Percentiles rank a stretch among this genome's conserved stretches.
These are phyloP conservation scores for Candida tammaniensis DNA, from an alignment of 805 yeast genomes.

Conservation along the genomic window DNA sequence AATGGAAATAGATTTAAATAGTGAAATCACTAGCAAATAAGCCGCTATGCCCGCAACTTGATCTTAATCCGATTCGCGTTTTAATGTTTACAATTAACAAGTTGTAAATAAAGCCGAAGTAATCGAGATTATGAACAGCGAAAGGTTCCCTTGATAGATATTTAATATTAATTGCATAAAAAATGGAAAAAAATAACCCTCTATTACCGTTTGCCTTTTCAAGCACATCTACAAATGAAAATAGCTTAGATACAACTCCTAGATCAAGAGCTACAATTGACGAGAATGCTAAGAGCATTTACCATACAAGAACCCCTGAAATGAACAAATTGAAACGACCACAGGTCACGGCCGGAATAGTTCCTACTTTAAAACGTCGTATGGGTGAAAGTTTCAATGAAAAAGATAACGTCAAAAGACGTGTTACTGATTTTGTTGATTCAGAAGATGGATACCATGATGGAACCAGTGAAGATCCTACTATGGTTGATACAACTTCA, in stretches of 20 bases:
- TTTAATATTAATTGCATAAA: neutral
- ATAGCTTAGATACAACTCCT: constrained; percentile 39
- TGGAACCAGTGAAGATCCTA: constrained; percentile 18
- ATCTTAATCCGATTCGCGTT: too few species aligned
- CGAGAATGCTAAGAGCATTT: constrained; percentile 43
- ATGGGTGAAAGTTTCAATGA: constrained; percentile 45
- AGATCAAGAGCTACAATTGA: constrained; percentile 37
- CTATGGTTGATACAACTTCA: constrained; percentile 16
- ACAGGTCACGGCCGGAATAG: neutral
- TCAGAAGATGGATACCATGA: too few species aligned
- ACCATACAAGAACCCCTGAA: constrained; percentile 35
- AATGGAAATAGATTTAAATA: too few species aligned
- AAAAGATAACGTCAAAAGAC: constrained; percentile 37
- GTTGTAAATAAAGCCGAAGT: too few species aligned
- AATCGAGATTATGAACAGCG: too few species aligned
- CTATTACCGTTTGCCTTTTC: constrained; percentile 52
- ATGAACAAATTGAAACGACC: constrained; percentile 8
- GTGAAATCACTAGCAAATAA: too few species aligned
- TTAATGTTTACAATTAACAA: too few species aligned
- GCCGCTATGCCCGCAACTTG: too few species aligned
- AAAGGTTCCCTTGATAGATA: too few species aligned
- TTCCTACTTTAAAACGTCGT: constrained; percentile 37
- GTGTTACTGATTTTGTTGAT: too few species aligned
- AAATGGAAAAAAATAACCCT: constrained; percentile 33
- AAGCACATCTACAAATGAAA: constrained; percentile 30